Percentiles rank a stretch among this genome's conserved stretches.
These are phyloP conservation scores for Venturia effusa DNA, from an alignment of 2,329 filamentous ascomycete species.

Conservation along the genomic window DNA sequence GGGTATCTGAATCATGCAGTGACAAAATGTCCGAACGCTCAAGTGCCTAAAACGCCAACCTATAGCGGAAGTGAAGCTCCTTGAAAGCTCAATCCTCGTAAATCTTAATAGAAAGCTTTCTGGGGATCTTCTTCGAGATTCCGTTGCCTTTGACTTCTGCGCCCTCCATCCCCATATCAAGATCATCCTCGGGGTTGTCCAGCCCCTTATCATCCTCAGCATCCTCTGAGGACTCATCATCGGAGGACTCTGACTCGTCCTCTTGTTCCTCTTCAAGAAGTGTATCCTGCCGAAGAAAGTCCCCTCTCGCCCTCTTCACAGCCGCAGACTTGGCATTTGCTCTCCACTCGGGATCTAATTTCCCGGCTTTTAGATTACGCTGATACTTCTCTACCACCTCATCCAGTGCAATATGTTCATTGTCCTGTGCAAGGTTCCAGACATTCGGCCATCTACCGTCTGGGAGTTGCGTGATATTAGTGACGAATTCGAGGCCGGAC, in stretches of 20 bases:
- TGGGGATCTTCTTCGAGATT: neutral
- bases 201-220: neutral
- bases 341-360: slow-evolving; percentile 47
- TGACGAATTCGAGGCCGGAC: slow-evolving; percentile 13
- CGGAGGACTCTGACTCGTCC: slow-evolving; percentile 41
- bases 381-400: slow-evolving; percentile 37
- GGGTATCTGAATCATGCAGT: neutral
- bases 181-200: neutral
- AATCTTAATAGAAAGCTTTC: neutral
- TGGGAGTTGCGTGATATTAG: neutral
- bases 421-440: neutral
- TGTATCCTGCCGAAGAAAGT: slow-evolving; percentile 29
- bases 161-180: neutral
- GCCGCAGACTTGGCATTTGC: slow-evolving; percentile 43
- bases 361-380: slow-evolving; percentile 43
- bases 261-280: slow-evolving; percentile 36
- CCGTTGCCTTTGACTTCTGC: neutral
- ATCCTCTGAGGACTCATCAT: slow-evolving; percentile 38
- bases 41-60: neutral
- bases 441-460: neutral
- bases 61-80: too few relatives aligned
- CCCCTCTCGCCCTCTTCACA: slow-evolving; percentile 39
- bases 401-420: neutral
- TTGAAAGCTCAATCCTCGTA: neutral
- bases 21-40: neutral